phyloP scores from a whole-genome alignment of 768 basidiomycete species.

The Auriscalpium microsporum region DNA sequence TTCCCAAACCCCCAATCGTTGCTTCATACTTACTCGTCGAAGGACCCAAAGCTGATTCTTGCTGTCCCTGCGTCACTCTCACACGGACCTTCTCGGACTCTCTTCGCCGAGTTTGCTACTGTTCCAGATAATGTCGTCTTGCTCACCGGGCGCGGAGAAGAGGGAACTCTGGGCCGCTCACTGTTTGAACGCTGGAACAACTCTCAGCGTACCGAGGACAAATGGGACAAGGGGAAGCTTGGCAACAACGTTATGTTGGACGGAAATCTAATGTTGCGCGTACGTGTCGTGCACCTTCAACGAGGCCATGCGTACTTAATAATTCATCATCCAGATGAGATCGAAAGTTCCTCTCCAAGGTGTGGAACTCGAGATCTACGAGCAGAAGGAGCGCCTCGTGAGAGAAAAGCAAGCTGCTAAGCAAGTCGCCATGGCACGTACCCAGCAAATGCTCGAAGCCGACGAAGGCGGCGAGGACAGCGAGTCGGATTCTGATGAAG shows the following conservation, averaged over 20 bases:
- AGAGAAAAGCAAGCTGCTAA: constrained; percentile 84
- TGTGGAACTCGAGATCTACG: constrained; percentile 73
- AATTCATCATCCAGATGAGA: constrained; percentile 49
- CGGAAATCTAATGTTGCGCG: constrained; percentile 56
- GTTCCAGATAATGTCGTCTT: constrained; percentile 81
- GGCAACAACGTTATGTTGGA: constrained; percentile 83
- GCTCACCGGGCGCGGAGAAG: constrained; percentile 71
- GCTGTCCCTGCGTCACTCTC: constrained; percentile 90
- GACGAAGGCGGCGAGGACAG: constrained; percentile 83
- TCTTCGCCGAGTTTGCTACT: constrained; percentile 83
- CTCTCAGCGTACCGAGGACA: constrained; percentile 68
- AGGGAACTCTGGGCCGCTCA: constrained; percentile 67
- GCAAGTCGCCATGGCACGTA: constrained; percentile 74
- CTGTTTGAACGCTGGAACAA: constrained; percentile 85
- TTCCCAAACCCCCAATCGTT: constrained; percentile 79
- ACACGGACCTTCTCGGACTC: constrained; percentile 78
- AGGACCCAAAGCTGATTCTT: constrained; percentile 87
- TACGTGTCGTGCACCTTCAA: constrained; percentile 23
- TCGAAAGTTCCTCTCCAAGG: constrained; percentile 87
- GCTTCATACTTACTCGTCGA: constrained; percentile 72
- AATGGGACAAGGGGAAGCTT: constrained; percentile 86
- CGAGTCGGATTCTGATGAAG: constrained; percentile 63
- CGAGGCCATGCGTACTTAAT: constrained; percentile 2
- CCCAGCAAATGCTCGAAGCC: constrained; percentile 86
- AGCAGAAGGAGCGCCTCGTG: constrained; percentile 63